phyloP scores from a whole-genome alignment of 208 protist species.

The Lotmaria passim region DNA sequence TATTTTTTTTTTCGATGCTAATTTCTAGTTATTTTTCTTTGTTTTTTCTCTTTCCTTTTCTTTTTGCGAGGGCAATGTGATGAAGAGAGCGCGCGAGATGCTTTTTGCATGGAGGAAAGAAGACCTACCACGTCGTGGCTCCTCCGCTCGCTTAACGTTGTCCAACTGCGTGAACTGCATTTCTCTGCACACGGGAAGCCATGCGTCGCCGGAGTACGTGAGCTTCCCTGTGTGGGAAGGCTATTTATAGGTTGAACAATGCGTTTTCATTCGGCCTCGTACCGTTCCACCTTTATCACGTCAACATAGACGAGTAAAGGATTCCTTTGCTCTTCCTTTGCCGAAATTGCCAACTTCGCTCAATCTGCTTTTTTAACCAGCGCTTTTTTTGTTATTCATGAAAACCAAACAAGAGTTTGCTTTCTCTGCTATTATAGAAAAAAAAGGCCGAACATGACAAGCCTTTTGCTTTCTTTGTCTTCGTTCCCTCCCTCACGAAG shows the following conservation, averaged over 20 bases:
- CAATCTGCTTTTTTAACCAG: background rate
- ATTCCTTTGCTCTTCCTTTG: background rate
- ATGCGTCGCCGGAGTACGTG: background rate
- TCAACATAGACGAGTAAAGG: background rate
- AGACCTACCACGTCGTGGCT: background rate
- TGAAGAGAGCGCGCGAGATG: constrained; percentile 12
- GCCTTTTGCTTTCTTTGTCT: background rate
- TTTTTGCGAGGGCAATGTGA: background rate
- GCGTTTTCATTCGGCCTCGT: constrained; percentile 4
- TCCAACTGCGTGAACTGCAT: background rate
- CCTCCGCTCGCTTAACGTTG: background rate
- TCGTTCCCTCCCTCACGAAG: background rate
- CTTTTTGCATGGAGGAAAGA: constrained; percentile 5
- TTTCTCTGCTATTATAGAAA: background rate
- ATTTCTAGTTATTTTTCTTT: background rate
- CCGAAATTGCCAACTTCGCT: background rate
- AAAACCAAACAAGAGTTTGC: background rate
- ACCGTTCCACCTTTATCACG: constrained; percentile 15
- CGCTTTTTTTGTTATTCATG: constrained; percentile 1
- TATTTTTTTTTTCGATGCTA: background rate
- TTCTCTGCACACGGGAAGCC: constrained; percentile 6
- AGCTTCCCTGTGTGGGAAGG: background rate
- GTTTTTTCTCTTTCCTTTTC: constrained; percentile 12
- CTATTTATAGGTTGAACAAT: background rate
- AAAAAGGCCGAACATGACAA: background rate